Evolutionary conservation across 164 flowering plant genomes (phyloP).

Genomic region (Stephania cephalantha): DNA sequence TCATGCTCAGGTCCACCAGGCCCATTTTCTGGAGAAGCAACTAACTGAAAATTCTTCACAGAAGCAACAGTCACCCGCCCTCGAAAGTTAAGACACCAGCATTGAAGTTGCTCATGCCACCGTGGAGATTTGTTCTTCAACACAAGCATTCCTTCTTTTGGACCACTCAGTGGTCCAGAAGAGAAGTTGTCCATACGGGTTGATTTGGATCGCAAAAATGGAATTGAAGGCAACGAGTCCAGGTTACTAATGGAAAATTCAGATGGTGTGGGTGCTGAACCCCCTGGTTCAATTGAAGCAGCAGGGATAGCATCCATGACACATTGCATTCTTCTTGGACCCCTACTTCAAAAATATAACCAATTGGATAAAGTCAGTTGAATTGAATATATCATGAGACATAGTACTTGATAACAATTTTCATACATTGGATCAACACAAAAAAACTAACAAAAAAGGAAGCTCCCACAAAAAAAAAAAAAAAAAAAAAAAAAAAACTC

Average conservation of each 20-base stretch:
- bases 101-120: constrained; percentile 85
- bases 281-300: constrained; percentile 54
- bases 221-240: constrained; percentile 41
- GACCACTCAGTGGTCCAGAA: constrained; percentile 33
- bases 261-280: constrained; percentile 64
- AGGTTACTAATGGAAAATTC: constrained; percentile 36
- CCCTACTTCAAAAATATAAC: constrained; percentile 31
- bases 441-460: neutral
- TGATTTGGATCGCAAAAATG: constrained; percentile 51
- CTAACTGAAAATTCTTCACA: constrained; percentile 74
- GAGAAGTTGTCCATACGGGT: constrained; percentile 21
- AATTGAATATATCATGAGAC: neutral
- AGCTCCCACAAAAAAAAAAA: too few species aligned
- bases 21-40: constrained; percentile 50
- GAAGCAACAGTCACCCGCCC: constrained; percentile 83
- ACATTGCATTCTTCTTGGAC: constrained; percentile 73
- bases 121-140: constrained; percentile 68
- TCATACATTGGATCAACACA: constrained; percentile 47
- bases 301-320: constrained; percentile 58
- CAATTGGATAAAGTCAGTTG: neutral
- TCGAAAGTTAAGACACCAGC: constrained; percentile 79
- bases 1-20: constrained; percentile 47
- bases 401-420: neutral
- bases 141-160: constrained; percentile 41
- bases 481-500: neutral